These are phyloP conservation scores for Physcomitrellopsis africana DNA, from an alignment of 225 moss, liverwort and hornwort genomes.

Conservation along the genomic window DNA sequence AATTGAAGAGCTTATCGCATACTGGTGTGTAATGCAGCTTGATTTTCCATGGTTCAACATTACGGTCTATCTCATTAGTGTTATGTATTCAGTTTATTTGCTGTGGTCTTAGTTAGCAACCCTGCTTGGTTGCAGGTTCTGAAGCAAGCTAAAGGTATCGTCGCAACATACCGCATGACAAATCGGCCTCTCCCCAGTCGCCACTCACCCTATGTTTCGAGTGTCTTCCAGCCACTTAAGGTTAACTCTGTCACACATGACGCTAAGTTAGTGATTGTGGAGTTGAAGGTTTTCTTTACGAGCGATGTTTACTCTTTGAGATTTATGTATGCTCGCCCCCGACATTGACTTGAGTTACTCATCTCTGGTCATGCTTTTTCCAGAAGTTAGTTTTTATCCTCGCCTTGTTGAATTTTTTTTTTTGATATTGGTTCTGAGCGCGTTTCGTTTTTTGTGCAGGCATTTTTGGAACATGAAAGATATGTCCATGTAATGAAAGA, in stretches of 20 bases:
- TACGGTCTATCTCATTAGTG: not conserved
- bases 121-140: slow-evolving; percentile 50
- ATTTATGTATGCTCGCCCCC: not conserved
- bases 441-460: slow-evolving; percentile 35
- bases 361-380: not conserved
- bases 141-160: slow-evolving; percentile 84
- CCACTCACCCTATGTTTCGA: slow-evolving; percentile 78
- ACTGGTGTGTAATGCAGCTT: not conserved
- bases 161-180: slow-evolving; percentile 87
- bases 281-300: not conserved
- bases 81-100: not conserved
- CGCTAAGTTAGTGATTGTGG: not conserved
- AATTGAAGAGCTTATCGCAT: not conserved
- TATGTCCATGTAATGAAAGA: slow-evolving; percentile 54
- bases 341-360: not conserved
- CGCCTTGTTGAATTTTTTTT: not conserved
- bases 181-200: slow-evolving; percentile 82
- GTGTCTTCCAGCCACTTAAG: slow-evolving; percentile 82
- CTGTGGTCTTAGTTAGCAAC: not conserved
- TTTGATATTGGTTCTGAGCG: not conserved
- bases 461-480: slow-evolving; percentile 74
- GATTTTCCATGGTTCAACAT: not conserved
- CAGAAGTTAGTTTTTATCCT: not conserved
- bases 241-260: slow-evolving; percentile 28
- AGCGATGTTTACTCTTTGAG: not conserved